Evolutionary conservation across 371 early-diverging fungal genomes (phyloP), one percentile per base, ranked within the genome.

Genomic region (Smittium culicis): DNA sequence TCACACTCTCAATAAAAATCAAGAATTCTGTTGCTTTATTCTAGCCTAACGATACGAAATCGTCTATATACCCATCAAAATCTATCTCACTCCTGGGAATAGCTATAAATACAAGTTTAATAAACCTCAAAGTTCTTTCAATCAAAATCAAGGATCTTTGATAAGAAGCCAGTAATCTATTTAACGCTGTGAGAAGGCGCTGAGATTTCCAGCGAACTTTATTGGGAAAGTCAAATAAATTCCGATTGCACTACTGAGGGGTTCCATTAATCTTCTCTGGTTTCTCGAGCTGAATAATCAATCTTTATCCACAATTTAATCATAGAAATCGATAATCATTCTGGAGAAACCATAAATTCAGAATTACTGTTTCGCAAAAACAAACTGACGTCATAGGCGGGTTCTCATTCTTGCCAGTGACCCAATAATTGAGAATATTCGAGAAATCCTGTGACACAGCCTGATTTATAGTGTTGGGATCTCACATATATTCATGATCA

Each of bases 31-130:
- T n/a, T n/a, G n/a, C n/a, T n/a, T n/a, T n/a, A n/a, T n/a, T n/a
- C n/a, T n/a, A n/a, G n/a, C n/a, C n/a, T n/a, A n/a, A n/a, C n/a
- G n/a, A n/a, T n/a, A n/a, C n/a, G n/a, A 67, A 73, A 0, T 76
- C 77, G 0, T 73, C 70, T 32, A 57, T 75, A 54, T n/a, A 68
- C 59, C 77, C 77, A 0, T 72, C 71, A 61, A 76, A 76, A 65
- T 72, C 66, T 69, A 74, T 75, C 64, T 33, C 70, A 30, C 72
- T 73, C 64, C 68, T 76, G 16, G 77, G 77, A 0, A 75, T 76
- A 45, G 70, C 71, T 25, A 75, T 76, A 57, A 76, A 76, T 34
- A 76, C 77, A n/a, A 34, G 2, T 3, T 20, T 8, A 14, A 68
- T 61, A 67, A 29, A 27, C 0, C 61, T 16, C 16, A 11, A 14